Percentiles rank a stretch among this genome's conserved stretches.
Conservation (phyloP, 106 monocot genomes). For the Dioscorea zingiberensis region DNA sequence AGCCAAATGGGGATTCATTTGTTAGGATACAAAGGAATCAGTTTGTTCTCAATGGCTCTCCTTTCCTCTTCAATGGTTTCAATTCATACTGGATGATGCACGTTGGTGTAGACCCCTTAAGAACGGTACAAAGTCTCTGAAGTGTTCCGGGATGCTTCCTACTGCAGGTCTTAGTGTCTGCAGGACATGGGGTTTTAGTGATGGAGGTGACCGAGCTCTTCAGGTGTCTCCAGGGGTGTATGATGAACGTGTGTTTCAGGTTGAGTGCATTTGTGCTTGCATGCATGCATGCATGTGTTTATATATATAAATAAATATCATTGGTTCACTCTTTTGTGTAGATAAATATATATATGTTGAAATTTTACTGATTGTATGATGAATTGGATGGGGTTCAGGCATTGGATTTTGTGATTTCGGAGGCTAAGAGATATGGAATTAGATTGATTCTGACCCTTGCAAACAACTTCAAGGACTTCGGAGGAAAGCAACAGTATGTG, state of each 20-base stretch:
- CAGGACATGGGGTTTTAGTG: conserved; percentile 48
- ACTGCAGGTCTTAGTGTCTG: conserved; percentile 30
- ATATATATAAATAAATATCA: not conserved
- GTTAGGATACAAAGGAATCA: conserved; percentile 12
- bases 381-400: no score
- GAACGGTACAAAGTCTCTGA: conserved; percentile 29
- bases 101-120: conserved; percentile 12
- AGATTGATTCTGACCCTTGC: conserved; percentile 37
- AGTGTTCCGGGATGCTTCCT: conserved; percentile 30
- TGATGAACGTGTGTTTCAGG: conserved; percentile 40
- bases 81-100: conserved; percentile 65
- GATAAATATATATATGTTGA: not conserved
- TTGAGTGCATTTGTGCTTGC: not conserved
- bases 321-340: not conserved
- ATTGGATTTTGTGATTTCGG: conserved; percentile 44
- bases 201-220: conserved; percentile 29
- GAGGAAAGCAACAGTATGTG: conserved; percentile 39
- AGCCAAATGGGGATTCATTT: conserved; percentile 9
- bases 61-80: conserved; percentile 57
- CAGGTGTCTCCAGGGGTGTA: conserved; percentile 44
- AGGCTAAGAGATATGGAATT: conserved; percentile 24
- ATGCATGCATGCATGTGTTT: not conserved
- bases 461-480: conserved; percentile 48
- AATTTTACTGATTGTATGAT: not conserved
- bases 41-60: conserved; percentile 22